Base-by-base conservation (phyloP, 2,329 filamentous ascomycete species). In the Cladorrhinum sp. region DNA sequence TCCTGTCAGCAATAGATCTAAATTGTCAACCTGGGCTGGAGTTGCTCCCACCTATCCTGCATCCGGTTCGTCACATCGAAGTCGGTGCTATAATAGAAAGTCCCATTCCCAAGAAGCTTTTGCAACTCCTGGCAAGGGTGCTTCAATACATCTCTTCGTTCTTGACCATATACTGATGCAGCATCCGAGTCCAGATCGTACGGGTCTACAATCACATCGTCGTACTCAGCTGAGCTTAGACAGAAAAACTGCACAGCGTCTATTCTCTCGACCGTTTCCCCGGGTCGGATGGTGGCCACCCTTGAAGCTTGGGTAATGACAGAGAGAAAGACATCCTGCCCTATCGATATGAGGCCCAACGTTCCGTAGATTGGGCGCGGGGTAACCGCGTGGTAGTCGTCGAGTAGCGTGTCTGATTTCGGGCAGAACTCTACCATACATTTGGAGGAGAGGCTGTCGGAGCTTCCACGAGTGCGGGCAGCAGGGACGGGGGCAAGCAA, bases 51-150 rank as follows among this genome's bases (percentile, higher is more conserved):
- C 84, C 93, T 87, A 71, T 97, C 90, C 75, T 99, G 95, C 64
- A 98, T 78, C 67, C 95, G 85, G 74, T 96, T 93, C 2, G 95
- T 99, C 53, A 99, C 80, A 72, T 99, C 93, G 73, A 99, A 99
- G 74, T 98, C 92, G n/a, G 92, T 91, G 72, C 92, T 97, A 77
- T 97, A 99, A 74, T 98, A 99, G 73, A 99, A 99, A 27, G 90
- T 96, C 24, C 93, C 93, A 73, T 96, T 93, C 71, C 91, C 89
- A 59, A 99, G 79, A 38, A 99, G 83, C 79, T 96, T 98, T 75
- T 93, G 93, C 62, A 99, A 76, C 50, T 95, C 91, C 68, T 92
- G 79, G 74, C 93, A 98, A 6, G 95, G 95, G 74, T 97, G 92
- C 70, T 97, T 92, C 27, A 91, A 75, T 48, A 85, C 79, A 49